These are phyloP conservation scores for Mycena leptocephala DNA, from an alignment of 768 basidiomycete genomes.

Conservation along the genomic window DNA sequence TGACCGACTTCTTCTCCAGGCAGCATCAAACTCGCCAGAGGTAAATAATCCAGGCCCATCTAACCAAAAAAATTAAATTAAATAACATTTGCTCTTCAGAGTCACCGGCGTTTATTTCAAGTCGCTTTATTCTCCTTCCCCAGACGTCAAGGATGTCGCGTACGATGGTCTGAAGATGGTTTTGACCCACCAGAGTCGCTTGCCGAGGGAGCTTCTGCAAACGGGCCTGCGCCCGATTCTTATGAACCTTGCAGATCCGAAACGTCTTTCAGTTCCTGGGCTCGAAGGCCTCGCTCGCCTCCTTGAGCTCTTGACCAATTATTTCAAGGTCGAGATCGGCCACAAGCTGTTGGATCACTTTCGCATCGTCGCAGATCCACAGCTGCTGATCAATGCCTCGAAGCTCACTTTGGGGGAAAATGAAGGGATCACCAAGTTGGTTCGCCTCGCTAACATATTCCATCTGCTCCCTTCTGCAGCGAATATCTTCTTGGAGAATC, in stretches of 20 bases:
- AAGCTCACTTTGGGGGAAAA: conserved; percentile 88
- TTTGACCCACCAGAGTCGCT: conserved; percentile 88
- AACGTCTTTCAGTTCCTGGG: conserved; percentile 92
- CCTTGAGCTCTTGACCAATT: conserved; percentile 95
- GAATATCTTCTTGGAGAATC: conserved; percentile 89
- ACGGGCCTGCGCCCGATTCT: conserved; percentile 96
- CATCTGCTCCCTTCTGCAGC: conserved; percentile 96
- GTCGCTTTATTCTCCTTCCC: conserved; percentile 92
- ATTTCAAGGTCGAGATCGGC: conserved; percentile 99
- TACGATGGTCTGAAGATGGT: conserved; percentile 95
- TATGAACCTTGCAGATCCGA: conserved; percentile 98
- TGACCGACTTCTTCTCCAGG: conserved; percentile 93
- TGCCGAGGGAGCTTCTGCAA: conserved; percentile 96
- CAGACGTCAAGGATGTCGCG: conserved; percentile 95
- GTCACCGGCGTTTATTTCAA: conserved; percentile 98
- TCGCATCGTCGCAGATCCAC: conserved; percentile 91
- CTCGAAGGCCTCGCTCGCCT: conserved; percentile 95
- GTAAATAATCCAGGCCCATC: conserved; percentile 57
- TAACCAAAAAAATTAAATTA: not conserved
- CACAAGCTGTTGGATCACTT: conserved; percentile 98
- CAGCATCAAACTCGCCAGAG: conserved; percentile 90
- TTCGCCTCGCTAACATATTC: conserved; percentile 97
- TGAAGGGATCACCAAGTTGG: conserved; percentile 93
- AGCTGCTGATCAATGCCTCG: conserved; percentile 86
- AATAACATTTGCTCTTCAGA: conserved; percentile 56